Evolutionary conservation across 139 green algal genomes (phyloP).

Genomic region (Tetradesmus obliquus): DNA sequence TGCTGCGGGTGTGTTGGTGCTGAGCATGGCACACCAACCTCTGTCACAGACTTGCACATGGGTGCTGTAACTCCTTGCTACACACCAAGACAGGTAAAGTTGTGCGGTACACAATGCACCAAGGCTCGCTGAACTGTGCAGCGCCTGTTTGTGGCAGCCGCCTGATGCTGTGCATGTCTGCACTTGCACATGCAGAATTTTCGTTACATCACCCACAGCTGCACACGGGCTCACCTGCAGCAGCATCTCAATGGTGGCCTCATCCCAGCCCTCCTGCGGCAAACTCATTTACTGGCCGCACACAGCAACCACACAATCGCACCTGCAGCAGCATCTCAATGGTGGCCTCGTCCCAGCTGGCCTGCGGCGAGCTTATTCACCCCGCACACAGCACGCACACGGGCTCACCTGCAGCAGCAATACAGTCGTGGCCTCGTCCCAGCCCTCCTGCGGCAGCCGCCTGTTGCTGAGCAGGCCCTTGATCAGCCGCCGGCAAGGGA

Average conservation of each 20-base stretch:
- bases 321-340: constrained; percentile 40
- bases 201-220: neutral
- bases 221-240: constrained; percentile 1
- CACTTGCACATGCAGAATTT: neutral
- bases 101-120: too few species aligned
- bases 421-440: constrained; percentile 89
- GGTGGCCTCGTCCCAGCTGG: neutral
- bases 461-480: constrained; percentile 59
- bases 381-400: constrained; percentile 59
- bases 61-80: too few species aligned
- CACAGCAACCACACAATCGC: constrained; percentile 59
- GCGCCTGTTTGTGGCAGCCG: neutral
- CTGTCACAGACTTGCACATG: too few species aligned
- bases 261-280: neutral
- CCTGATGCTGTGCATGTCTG: neutral
- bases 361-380: neutral
- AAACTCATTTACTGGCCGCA: neutral
- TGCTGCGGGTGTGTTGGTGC: too few species aligned
- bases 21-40: too few species aligned
- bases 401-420: constrained; percentile 46
- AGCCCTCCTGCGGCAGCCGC: constrained; percentile 78
- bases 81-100: too few species aligned
- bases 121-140: too few species aligned
- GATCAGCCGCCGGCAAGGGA: constrained; percentile 26
- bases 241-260: constrained; percentile 17